Conservation (phyloP, 2,329 filamentous ascomycete genomes). For the Xylaria sp. region DNA sequence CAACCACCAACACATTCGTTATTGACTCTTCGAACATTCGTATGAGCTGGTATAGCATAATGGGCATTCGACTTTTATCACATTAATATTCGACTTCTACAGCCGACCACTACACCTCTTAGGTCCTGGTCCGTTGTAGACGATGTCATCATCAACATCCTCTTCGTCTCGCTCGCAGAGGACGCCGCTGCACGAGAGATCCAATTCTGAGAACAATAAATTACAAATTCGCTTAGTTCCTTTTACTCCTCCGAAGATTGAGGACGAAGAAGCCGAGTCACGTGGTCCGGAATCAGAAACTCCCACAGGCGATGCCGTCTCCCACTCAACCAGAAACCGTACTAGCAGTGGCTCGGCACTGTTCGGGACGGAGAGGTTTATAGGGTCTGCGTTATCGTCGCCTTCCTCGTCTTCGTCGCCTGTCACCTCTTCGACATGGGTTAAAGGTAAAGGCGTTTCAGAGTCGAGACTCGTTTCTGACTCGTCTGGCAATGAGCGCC, state of each 20-base stretch:
- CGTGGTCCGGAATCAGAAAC: conserved; percentile 36
- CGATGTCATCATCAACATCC: conserved; percentile 48
- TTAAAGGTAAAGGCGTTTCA: conserved; percentile 57
- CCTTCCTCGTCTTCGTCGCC: conserved; percentile 48
- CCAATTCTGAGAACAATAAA: conserved; percentile 54
- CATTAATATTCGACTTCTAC: conserved; percentile 31
- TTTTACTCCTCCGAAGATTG: conserved; percentile 57
- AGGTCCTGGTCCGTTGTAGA: conserved; percentile 38
- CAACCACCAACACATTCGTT: conserved; percentile 26
- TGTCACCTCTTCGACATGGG: conserved; percentile 51
- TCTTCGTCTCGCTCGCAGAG: conserved; percentile 43
- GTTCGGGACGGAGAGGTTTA: conserved; percentile 44
- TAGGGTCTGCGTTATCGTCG: conserved; percentile 51
- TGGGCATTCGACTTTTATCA: conserved; percentile 35
- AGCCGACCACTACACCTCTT: conserved; percentile 24
- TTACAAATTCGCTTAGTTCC: conserved; percentile 60
- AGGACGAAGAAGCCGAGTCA: conserved; percentile 42
- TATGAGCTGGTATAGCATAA: conserved; percentile 41
- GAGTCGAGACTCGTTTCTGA: conserved; percentile 54
- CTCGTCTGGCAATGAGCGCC: conserved; percentile 47
- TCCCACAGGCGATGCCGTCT: conserved; percentile 35
- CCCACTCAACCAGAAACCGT: conserved; percentile 35
- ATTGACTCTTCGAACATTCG: conserved; percentile 16
- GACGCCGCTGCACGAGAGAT: conserved; percentile 53
- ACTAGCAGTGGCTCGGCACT: conserved; percentile 38